Base-by-base conservation (phyloP, 306 rosid species). In the Acmispon strigosus region DNA sequence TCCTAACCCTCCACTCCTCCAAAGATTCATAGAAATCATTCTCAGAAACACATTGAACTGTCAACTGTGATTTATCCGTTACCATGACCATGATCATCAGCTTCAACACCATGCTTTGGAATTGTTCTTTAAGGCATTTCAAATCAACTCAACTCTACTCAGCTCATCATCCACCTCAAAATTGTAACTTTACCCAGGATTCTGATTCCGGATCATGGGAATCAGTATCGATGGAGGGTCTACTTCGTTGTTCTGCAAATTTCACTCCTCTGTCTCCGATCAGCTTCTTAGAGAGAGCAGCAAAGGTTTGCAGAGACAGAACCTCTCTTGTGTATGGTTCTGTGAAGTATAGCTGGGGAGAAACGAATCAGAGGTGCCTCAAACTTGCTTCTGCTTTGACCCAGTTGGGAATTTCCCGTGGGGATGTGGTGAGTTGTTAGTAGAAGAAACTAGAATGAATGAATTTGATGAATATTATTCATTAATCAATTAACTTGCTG, bases 361-460 rank as follows among this genome's bases (percentile, higher is more conserved):
- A 90, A 61, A 90, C 98, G 8, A 78, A 88, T 72, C 78, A 76
- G 15, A 86, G 97, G 7, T 90, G 96, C 55, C 79, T 90, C 8
- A 87, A 71, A 66, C 56, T 89, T 27, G 94, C 97, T 64, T 90
- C 94, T 71, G 81, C 97, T 69, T 71, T 90, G 2, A 37, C 80
- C 58, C 86, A 79, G 12, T 62, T 85, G 77, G 94, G 90, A 14
- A 78, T 93, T 85, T 93, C 92, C 8, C 85, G 78, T 0, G 93
- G 96, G 1, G 89, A 90, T 80, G 86, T 90, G 85, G 97, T 90
- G 9, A 79, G 90, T 43, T n/a, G n/a, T n/a, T n/a, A n/a, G n/a
- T n/a, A n/a, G n/a, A n/a, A n/a, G n/a, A n/a, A n/a, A n/a, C n/a
- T n/a, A n/a, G n/a, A n/a, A n/a, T n/a, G n/a, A n/a, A n/a, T n/a